Conservation (phyloP, 75 land plant genomes). For the Larix kaempferi region DNA sequence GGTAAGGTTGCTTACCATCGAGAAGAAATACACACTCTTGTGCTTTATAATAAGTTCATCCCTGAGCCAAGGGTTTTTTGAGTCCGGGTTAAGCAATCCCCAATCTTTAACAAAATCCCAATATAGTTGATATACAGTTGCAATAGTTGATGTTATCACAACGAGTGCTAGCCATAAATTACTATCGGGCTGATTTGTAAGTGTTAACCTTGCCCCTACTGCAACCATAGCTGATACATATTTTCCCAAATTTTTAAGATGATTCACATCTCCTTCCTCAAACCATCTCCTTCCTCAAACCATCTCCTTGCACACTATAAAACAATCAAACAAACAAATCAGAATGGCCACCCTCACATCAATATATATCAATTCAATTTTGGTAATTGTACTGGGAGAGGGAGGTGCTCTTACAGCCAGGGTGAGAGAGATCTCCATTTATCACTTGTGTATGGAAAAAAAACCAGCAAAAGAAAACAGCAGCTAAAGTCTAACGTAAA, state of each 20-base stretch:
- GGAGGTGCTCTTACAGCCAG: too few species aligned
- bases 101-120: slow-evolving; percentile 96
- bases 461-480: too few species aligned
- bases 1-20: slow-evolving; percentile 91
- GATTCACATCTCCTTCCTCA: too few species aligned
- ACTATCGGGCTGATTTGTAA: slow-evolving; percentile 29
- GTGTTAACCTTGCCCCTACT: slow-evolving; percentile 68
- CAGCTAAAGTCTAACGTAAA: too few species aligned
- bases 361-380: neutral
- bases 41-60: slow-evolving; percentile 80
- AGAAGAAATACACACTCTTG: slow-evolving; percentile 68
- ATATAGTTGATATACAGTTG: slow-evolving; percentile 83
- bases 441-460: too few species aligned
- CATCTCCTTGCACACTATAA: slow-evolving; percentile 83
- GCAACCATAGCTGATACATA: slow-evolving; percentile 94
- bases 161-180: slow-evolving; percentile 50
- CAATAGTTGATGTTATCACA: slow-evolving; percentile 56
- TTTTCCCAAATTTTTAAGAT: slow-evolving; percentile 84
- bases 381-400: too few species aligned
- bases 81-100: slow-evolving; percentile 73
- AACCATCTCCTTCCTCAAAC: slow-evolving; percentile 64
- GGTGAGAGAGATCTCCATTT: too few species aligned
- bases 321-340: neutral
- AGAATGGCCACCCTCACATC: neutral
- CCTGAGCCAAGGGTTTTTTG: slow-evolving; percentile 76